Conservation (phyloP, 495 filamentous ascomycete species). For the Podospora anserina region DNA sequence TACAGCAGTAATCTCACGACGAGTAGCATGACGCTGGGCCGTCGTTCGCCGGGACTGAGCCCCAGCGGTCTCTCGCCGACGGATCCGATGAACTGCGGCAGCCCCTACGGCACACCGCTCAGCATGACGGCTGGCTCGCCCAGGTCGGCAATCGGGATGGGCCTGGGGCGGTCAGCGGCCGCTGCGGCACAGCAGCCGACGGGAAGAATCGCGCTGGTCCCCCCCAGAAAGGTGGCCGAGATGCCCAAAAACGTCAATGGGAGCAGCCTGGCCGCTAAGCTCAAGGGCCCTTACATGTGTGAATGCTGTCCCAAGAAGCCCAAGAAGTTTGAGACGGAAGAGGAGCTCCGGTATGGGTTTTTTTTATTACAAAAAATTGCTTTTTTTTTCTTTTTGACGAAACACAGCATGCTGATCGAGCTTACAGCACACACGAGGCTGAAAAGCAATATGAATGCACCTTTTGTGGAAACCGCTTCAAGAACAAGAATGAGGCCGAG, state of each 20-base stretch:
- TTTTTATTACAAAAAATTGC: conserved; percentile 9
- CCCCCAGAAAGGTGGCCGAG: conserved; percentile 48
- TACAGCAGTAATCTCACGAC: conserved; percentile 67
- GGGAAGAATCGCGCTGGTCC: conserved; percentile 37
- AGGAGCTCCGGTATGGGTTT: conserved; percentile 77
- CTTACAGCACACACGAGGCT: conserved; percentile 64
- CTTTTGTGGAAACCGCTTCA: conserved; percentile 93
- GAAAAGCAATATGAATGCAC: conserved; percentile 95
- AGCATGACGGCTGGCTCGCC: conserved; percentile 4
- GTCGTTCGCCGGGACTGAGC: conserved; percentile 70
- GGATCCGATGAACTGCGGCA: conserved; percentile 46
- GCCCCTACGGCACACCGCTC: conserved; percentile 47
- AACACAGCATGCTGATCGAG: conserved; percentile 17
- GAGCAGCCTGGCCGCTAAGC: conserved; percentile 38
- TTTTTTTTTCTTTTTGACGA: too few species aligned
- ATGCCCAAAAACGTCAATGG: conserved; percentile 36
- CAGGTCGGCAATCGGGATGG: conserved; percentile 23
- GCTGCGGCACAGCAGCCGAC: conserved; percentile 37
- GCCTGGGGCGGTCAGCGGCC: conserved; percentile 33
- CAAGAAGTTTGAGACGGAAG: conserved; percentile 87
- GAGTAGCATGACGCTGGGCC: conserved; percentile 72
- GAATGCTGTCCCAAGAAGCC: conserved; percentile 99
- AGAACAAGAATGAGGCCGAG: conserved; percentile 99
- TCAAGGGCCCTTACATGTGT: conserved; percentile 69
- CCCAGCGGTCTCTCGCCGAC: conserved; percentile 56